These are phyloP conservation scores for Metschnikowia noctiluminum DNA, from an alignment of 805 yeast genomes.

Conservation along the genomic window DNA sequence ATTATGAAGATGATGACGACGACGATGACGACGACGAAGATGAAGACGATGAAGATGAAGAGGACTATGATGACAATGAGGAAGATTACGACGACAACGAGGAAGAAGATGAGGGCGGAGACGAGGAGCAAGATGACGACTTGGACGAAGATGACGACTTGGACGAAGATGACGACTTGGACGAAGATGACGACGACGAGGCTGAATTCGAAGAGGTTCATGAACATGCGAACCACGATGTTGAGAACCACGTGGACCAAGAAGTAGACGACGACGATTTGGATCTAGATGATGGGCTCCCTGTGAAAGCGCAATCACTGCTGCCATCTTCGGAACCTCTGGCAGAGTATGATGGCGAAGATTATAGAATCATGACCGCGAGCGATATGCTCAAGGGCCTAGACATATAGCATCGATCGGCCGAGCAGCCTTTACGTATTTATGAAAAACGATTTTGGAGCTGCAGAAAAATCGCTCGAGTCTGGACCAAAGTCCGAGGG, in stretches of 20 bases:
- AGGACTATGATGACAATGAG: conserved; percentile 8
- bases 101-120: conserved; percentile 3
- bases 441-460: background rate
- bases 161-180: conserved; percentile 6
- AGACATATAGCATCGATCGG: background rate
- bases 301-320: conserved; percentile 1
- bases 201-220: conserved; percentile 1
- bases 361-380: conserved; percentile 11
- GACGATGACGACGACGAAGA: conserved; percentile 13
- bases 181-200: conserved; percentile 1
- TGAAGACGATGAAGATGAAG: conserved; percentile 12
- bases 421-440: too few relatives aligned
- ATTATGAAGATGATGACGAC: conserved; percentile 10
- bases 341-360: conserved; percentile 4
- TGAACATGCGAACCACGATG: background rate
- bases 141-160: conserved; percentile 3
- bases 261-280: conserved; percentile 10
- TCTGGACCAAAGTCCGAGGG: background rate
- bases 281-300: conserved; percentile 13
- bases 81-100: conserved; percentile 11
- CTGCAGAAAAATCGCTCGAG: background rate
- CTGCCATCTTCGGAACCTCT: background rate
- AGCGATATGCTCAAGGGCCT: conserved; percentile 14
- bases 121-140: conserved; percentile 3
- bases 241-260: background rate